Conservation (phyloP, 2,329 filamentous ascomycete genomes). For the Cercospora beticola region DNA sequence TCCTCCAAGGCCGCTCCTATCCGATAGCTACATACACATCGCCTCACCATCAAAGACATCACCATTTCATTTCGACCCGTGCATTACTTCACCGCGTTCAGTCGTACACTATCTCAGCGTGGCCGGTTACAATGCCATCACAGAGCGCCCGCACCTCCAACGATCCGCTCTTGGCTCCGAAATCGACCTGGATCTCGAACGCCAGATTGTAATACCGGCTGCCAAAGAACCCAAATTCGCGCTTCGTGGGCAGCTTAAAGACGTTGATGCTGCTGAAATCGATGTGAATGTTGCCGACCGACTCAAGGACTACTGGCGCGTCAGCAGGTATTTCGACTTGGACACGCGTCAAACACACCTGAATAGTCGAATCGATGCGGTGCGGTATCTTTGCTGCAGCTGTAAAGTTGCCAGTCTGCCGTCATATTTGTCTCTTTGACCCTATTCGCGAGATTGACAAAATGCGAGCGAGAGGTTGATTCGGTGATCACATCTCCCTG, state of each 20-base stretch:
- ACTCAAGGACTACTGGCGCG: neutral
- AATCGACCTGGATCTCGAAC: neutral
- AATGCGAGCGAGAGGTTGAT: neutral
- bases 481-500: constrained; percentile 10
- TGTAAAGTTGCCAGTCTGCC: constrained; percentile 7
- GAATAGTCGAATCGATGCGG: neutral
- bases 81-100: neutral
- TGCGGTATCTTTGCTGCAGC: neutral
- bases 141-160: neutral
- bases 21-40: neutral
- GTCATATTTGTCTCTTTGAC: neutral
- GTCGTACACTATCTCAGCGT: neutral
- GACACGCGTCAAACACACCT: neutral
- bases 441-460: neutral
- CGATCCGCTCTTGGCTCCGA: neutral
- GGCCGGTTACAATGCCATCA: neutral
- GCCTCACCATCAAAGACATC: neutral
- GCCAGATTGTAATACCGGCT: neutral
- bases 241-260: neutral
- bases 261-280: neutral
- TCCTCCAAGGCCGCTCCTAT: constrained; percentile 1
- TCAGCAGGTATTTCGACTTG: neutral
- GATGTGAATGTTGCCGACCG: neutral
- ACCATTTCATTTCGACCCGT: neutral
- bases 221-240: neutral